Evolutionary conservation across 73 alveolate genomes (phyloP).

Genomic region (Symbiodinium pilosum): DNA sequence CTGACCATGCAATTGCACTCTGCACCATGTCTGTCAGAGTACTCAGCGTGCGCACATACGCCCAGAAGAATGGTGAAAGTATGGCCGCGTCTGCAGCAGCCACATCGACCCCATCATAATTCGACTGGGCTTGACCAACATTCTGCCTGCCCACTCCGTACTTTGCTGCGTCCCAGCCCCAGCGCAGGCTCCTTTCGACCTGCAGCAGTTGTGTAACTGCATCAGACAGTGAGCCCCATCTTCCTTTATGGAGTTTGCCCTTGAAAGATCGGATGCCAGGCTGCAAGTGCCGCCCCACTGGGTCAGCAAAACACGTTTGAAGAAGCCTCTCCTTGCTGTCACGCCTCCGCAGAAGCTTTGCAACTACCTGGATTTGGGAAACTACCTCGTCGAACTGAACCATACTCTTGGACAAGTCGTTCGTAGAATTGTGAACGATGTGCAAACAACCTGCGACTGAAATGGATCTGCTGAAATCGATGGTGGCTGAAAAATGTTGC

Average conservation of each 20-base stretch:
- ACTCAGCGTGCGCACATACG: not conserved
- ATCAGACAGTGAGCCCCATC: not conserved
- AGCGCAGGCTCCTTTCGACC: not conserved
- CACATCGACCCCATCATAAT: not conserved
- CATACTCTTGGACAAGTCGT: not conserved
- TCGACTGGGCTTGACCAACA: not conserved
- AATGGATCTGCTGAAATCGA: not conserved
- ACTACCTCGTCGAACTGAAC: not conserved
- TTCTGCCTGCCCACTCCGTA: not conserved
- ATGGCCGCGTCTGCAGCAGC: not conserved
- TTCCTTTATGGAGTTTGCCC: not conserved
- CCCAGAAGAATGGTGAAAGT: not conserved
- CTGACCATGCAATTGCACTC: not conserved
- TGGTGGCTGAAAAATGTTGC: not conserved
- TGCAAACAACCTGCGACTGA: not conserved
- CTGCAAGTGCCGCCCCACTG: slow-evolving; percentile 1
- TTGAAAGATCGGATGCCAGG: not conserved
- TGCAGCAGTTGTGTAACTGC: not conserved
- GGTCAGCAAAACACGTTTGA: not conserved
- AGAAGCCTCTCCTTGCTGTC: not conserved
- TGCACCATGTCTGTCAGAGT: not conserved
- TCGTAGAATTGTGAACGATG: not conserved
- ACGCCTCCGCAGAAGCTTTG: not conserved
- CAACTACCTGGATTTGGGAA: not conserved
- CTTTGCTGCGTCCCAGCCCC: not conserved